Evolutionary conservation across 1,284 basidiomycete genomes (phyloP).

Genomic region (Papiliotrema nemorosa): DNA sequence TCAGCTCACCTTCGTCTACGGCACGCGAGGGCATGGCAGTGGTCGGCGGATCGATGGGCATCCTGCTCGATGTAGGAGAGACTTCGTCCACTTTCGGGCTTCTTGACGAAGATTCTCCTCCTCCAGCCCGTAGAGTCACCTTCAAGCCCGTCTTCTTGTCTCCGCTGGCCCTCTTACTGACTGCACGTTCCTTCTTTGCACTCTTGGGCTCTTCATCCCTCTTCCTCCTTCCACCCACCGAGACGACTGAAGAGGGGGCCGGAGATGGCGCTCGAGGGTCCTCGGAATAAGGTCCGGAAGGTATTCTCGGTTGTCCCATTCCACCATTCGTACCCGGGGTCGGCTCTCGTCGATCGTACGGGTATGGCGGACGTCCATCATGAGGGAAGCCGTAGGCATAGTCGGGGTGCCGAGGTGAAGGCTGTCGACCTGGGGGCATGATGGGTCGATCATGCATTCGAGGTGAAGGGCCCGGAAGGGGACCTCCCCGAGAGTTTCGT

Average conservation of each 20-base stretch:
- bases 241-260: conserved; percentile 25
- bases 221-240: conserved; percentile 13
- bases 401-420: conserved; percentile 18
- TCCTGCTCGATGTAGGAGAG: neutral
- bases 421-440: conserved; percentile 17
- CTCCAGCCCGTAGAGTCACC: conserved; percentile 2
- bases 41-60: neutral
- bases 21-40: conserved; percentile 16
- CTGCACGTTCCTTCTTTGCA: conserved; percentile 2
- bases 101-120: neutral
- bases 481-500: conserved; percentile 8
- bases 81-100: neutral
- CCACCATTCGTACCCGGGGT: conserved; percentile 2
- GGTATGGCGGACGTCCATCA: conserved; percentile 7
- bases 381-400: conserved; percentile 17
- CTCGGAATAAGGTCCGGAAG: conserved; percentile 21
- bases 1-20: conserved; percentile 45
- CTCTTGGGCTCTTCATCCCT: conserved; percentile 13
- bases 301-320: conserved; percentile 8
- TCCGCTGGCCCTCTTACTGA: conserved; percentile 4
- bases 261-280: conserved; percentile 36
- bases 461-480: conserved; percentile 32
- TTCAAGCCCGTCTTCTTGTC: conserved; percentile 3
- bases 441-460: conserved; percentile 27
- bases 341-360: conserved; percentile 14